Conservation (phyloP, 345 rosid species). For the Lenwebbia sp. region DNA sequence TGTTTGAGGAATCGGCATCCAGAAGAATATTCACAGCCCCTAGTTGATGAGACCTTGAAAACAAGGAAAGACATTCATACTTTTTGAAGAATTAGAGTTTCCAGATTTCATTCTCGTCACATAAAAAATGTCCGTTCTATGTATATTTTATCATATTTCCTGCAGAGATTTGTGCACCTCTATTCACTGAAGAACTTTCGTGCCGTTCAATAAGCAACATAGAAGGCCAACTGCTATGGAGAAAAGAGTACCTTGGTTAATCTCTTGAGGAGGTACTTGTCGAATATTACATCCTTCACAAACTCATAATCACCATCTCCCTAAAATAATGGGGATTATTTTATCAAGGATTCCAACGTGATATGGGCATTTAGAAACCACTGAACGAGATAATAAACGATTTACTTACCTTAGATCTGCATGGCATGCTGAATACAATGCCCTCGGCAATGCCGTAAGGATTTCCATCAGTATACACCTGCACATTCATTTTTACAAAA, state of each 20-base stretch:
- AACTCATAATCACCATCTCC: constrained; percentile 97
- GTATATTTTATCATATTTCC: neutral
- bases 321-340: constrained; percentile 16
- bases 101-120: neutral
- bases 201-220: neutral
- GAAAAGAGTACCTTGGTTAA: constrained; percentile 53
- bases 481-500: neutral
- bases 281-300: constrained; percentile 71
- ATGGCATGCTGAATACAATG: constrained; percentile 97
- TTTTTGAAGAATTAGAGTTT: neutral
- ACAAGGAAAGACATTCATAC: neutral
- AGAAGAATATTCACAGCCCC: neutral
- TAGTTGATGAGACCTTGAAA: neutral
- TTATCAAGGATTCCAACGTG: neutral
- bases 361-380: neutral
- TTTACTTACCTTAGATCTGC: constrained; percentile 69
- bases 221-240: neutral
- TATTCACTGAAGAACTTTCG: neutral
- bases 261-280: constrained; percentile 70
- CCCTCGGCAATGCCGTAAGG: constrained; percentile 83
- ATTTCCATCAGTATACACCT: constrained; percentile 89
- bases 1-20: neutral
- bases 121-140: no score
- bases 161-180: neutral
- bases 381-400: neutral